phyloP scores from a whole-genome alignment of 306 rosid species.

The Begonia loranthoides region DNA sequence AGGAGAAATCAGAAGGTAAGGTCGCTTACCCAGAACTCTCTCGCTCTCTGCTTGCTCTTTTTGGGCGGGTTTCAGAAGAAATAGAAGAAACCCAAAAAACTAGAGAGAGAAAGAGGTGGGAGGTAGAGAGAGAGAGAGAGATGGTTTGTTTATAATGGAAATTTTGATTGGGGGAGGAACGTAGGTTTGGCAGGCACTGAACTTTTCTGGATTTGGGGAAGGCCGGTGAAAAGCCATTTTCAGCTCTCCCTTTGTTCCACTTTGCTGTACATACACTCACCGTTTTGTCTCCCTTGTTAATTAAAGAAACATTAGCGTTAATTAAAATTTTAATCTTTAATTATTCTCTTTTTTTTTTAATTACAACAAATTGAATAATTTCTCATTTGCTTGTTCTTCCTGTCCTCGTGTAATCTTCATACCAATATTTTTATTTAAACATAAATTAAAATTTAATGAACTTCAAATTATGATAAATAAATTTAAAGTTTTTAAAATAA shows the following conservation, averaged over 20 bases:
- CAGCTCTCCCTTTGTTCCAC: background rate
- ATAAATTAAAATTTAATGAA: no score
- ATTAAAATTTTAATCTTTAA: no score
- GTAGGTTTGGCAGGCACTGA: background rate
- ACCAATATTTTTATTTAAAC: no score
- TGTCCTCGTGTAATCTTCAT: no score
- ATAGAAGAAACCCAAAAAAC: background rate
- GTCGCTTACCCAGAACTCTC: background rate
- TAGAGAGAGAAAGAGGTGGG: background rate
- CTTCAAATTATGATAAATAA: no score
- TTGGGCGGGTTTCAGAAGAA: background rate
- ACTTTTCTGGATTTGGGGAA: background rate
- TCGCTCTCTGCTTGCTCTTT: background rate
- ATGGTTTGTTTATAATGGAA: background rate
- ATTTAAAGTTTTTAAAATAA: no score
- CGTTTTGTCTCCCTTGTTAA: background rate
- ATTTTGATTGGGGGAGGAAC: background rate
- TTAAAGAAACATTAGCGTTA: no score
- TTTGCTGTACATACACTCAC: background rate
- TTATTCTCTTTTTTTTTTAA: no score
- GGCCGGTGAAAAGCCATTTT: constrained; percentile 7
- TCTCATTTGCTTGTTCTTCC: no score
- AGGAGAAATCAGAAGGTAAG: constrained; percentile 11
- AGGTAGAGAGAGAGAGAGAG: constrained; percentile 1
- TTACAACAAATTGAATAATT: no score